Base-by-base conservation (phyloP, 805 yeast genomes). In the Candida mattraensis region DNA sequence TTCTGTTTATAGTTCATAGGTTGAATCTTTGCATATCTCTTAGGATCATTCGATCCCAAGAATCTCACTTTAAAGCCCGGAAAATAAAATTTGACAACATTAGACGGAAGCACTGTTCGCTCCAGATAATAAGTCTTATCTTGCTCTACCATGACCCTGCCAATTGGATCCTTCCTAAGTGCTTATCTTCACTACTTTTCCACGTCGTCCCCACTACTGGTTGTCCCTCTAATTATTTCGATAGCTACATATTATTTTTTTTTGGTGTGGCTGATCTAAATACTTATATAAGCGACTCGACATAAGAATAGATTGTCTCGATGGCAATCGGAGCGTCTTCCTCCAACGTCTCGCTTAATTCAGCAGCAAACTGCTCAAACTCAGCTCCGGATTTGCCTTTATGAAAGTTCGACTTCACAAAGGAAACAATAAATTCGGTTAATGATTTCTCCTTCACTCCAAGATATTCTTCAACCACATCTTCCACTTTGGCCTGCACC, bases 381-480 rank as follows among this genome's bases (percentile, higher is more conserved):
- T 54, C 56, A 3, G 53, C 48, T 6, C 55, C 28, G 19, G 48
- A 49, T 28, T 44, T 44, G 7, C 44, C 42, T 25, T 61, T 61
- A 7, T 50, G 57, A 26, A 48, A 60, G 17, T 69, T 54, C 18
- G 57, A 60, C 19, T 57, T 45, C 4, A 76, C 55, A 34, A 67
- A 63, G 21, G 61, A 61, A 22, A 60, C 48, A 18, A 78, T 63
- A 34, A 69, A 72, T 2, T 65, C 64, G 10, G 67, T 57, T 42
- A 78, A 60, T 27, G 72, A 69, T 10, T 71, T 76, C 42, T 78
- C 85, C 33, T 61, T 58, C 28, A 74, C 61, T 1, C 83, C 84
- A 30, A 78, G 52, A 37, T 65, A 72, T 38, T 76, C 78, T 36
- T 69, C 77, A 20, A 78, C 55, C 30, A 73, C 60, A 3, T 53